Evolutionary conservation across 2,329 filamentous ascomycete species (phyloP), one percentile per base, ranked within the genome.

Genomic region (Aureobasidium lini): DNA sequence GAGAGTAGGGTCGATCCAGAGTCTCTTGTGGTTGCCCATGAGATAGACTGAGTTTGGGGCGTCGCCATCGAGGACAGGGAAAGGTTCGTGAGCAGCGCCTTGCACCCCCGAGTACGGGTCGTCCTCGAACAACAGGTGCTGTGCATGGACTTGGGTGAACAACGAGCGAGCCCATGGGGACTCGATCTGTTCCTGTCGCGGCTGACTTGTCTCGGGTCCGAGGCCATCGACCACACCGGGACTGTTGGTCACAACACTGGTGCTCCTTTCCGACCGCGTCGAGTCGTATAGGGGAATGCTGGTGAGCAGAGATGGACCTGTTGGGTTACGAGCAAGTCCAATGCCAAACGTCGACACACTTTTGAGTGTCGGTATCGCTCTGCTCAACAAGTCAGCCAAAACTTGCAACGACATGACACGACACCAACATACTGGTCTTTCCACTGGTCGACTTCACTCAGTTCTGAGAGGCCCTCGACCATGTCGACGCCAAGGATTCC

Each of bases 341-440:
- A 56, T 46, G 29, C 52, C 52, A 46, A 42, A 56, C 4, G 39
- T 37, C 13, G 52, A 56, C 29, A 46, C 40, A 8, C 36, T 56
- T 37, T 29, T 28, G 5, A 37, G 31, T 28, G 40, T 44, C 5
- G 52, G 52, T 8, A 32, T 3, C 16, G 39, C 39, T 34, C 50
- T 46, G 32, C 9, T 5, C 9, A 4, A 13, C 16, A 1, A 1
- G 28, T 56, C 52, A 44, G 52, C 40, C 40, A 46, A 44, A 34
- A 23, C 15, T 15, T 32, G n/a, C 37, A 23, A 23, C 3, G 34
- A 28, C 15, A 54, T 16, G 18, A 23, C 47, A 31, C 47, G 23
- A 28, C 7, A 23, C 3, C 31, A 23, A 48, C 54, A 57, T 57
- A 57, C 54, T 57, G 54, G 32, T 44, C 57, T 42, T 23, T 59